Evolutionary conservation across 2,329 filamentous ascomycete genomes (phyloP), one percentile per base, ranked within the genome.

Genomic region (Aspergillus novoparasiticus): DNA sequence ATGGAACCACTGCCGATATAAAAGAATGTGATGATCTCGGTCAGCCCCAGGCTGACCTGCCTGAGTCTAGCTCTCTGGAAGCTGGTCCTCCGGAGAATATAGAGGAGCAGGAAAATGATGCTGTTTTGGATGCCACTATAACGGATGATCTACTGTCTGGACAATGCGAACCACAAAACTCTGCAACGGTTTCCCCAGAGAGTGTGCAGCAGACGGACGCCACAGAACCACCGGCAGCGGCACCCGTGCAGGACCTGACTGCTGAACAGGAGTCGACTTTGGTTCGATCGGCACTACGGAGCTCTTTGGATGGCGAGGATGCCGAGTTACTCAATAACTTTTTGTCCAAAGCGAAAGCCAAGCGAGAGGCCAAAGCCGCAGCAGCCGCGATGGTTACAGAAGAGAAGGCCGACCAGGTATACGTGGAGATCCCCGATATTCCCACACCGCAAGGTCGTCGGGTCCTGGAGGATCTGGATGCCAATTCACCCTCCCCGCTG

Each of bases 331-430:
- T 80, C 54, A 78, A 74, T 58, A 72, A 77, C 57, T 80, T 80
- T 65, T 62, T 80, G 30, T 78, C 75, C n/a, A 77, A 75, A 58
- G 78, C 78, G 12, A 73, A 77, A 64, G 77, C 77, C 21, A 80
- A 80, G 63, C 75, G 78, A 34, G 77, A 72, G 19, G 78, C 77
- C 51, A 78, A 77, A 65, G 72, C 71, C 6, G 68, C 71, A 23
- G 66, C 68, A 34, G 51, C 69, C 3, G 61, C 66, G 5, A 61
- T 64, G 32, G 65, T 66, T 16, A 58, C 36, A 2, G 70, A 71
- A n/a, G 57, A 59, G 53, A 62, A 69, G 30, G 66, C 64, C 23
- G 59, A 48, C 51, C 50, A 62, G 26, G 65, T 71, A 21, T 63
- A 64, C 28, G 39, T 57, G 26, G 62, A 58, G 26, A 46, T 55